phyloP scores from a whole-genome alignment of 495 filamentous ascomycete species.

The Cairneyella variabilis region DNA sequence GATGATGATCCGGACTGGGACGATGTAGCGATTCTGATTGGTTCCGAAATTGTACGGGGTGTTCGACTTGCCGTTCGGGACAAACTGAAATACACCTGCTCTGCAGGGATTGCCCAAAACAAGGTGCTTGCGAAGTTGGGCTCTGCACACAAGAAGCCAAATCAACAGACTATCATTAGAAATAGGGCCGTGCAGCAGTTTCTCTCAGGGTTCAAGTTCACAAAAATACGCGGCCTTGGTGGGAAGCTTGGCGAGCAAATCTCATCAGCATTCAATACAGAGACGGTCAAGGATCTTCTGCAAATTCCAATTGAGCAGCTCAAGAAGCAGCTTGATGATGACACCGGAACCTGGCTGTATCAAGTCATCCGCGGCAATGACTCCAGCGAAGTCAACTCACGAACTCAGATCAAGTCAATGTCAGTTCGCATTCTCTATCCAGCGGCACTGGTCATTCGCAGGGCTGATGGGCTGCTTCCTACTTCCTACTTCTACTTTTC shows the following conservation, averaged over 20 bases:
- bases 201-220: conserved; percentile 83
- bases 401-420: conserved; percentile 96
- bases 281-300: conserved; percentile 73
- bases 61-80: conserved; percentile 64
- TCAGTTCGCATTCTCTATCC: too few relatives aligned
- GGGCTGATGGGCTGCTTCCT: too few relatives aligned
- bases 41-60: conserved; percentile 80
- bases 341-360: conserved; percentile 87
- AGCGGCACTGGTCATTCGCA: too few relatives aligned
- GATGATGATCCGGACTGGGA: conserved; percentile 92
- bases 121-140: conserved; percentile 96
- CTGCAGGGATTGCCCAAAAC: conserved; percentile 81
- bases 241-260: conserved; percentile 94
- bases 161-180: conserved; percentile 86
- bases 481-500: too few relatives aligned
- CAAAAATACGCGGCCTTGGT: conserved; percentile 91
- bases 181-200: conserved; percentile 80
- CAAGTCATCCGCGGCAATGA: conserved; percentile 83
- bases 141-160: conserved; percentile 86
- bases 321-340: conserved; percentile 74
- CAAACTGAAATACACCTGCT: conserved; percentile 80
- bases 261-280: conserved; percentile 70
- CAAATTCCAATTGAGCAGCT: conserved; percentile 71
- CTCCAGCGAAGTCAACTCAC: conserved; percentile 79
- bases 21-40: conserved; percentile 81